These are phyloP conservation scores for Bathelium albidoporum DNA, from an alignment of 495 filamentous ascomycete species.

Conservation along the genomic window DNA sequence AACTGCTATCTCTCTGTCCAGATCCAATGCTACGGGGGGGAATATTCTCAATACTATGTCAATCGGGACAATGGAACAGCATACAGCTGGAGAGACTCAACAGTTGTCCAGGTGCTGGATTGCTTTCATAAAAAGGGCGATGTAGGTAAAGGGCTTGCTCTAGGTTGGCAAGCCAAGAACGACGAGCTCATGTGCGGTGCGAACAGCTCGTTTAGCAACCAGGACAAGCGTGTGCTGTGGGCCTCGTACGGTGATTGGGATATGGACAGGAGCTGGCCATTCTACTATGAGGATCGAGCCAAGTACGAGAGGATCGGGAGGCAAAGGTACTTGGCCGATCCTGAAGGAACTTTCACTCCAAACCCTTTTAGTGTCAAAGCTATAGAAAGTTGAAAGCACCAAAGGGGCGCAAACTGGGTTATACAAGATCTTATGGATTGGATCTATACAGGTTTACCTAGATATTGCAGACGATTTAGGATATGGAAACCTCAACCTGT, in stretches of 20 bases:
- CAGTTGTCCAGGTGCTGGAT: conserved; percentile 25
- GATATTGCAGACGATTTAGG: too few species aligned
- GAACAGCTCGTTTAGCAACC: conserved; percentile 29
- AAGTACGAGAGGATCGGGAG: conserved; percentile 32
- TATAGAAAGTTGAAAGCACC: not conserved
- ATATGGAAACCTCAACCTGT: too few species aligned
- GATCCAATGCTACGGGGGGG: conserved; percentile 32
- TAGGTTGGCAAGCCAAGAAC: conserved; percentile 33
- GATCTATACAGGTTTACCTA: too few species aligned
- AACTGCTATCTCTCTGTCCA: conserved; percentile 30
- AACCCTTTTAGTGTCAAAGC: conserved; percentile 29
- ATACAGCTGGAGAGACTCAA: conserved; percentile 36
- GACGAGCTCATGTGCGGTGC: conserved; percentile 28
- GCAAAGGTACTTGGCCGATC: conserved; percentile 28
- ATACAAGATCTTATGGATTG: too few species aligned
- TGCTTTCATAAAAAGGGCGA: conserved; percentile 27
- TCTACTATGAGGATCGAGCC: conserved; percentile 30
- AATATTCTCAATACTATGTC: conserved; percentile 30
- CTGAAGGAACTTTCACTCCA: conserved; percentile 31
- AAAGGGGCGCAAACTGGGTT: too few species aligned
- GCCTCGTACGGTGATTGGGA: conserved; percentile 32
- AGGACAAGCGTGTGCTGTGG: conserved; percentile 32
- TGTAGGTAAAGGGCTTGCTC: conserved; percentile 19
- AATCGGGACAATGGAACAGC: conserved; percentile 33
- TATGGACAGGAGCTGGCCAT: conserved; percentile 27